A percentile compares a stretch with the other conserved stretches of the same genome.
Conservation (phyloP, 345 rosid species). For the Populus nigra region DNA sequence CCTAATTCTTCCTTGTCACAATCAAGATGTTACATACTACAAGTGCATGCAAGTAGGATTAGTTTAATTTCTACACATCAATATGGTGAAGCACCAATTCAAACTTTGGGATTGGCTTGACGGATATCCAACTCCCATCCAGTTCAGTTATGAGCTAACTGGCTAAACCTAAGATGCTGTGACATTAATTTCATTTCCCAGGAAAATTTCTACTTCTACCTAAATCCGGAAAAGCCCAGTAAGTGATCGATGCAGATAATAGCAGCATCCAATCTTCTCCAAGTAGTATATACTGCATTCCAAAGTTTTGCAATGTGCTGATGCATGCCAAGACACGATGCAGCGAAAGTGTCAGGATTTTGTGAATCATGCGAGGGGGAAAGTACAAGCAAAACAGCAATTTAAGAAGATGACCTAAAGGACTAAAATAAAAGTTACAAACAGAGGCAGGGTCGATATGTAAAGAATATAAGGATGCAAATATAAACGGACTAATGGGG, state of each 20-base stretch:
- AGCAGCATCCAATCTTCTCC: neutral
- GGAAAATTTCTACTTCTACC: neutral
- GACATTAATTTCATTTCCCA: neutral
- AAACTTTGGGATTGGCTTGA: neutral
- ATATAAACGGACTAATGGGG: neutral
- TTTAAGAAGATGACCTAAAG: neutral
- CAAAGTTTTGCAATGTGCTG: neutral
- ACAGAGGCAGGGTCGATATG: neutral
- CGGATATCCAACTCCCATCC: neutral
- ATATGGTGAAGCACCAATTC: neutral
- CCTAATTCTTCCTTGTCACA: conserved; percentile 99
- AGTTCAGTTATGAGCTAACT: neutral
- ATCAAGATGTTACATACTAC: conserved; percentile 23
- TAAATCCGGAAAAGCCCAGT: neutral
- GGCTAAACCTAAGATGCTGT: neutral
- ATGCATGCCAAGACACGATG: neutral
- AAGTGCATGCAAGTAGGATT: conserved; percentile 11
- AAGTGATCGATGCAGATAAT: neutral
- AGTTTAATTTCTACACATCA: neutral
- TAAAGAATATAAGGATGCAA: no score
- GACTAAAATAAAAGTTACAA: neutral
- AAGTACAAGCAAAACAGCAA: neutral
- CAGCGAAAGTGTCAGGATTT: neutral
- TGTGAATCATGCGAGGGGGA: neutral
- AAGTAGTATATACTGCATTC: neutral